Percentiles rank a stretch among this genome's conserved stretches.
Evolutionary conservation across 2,329 filamentous ascomycete genomes (phyloP).

Genomic region (Aspergillus niger): DNA sequence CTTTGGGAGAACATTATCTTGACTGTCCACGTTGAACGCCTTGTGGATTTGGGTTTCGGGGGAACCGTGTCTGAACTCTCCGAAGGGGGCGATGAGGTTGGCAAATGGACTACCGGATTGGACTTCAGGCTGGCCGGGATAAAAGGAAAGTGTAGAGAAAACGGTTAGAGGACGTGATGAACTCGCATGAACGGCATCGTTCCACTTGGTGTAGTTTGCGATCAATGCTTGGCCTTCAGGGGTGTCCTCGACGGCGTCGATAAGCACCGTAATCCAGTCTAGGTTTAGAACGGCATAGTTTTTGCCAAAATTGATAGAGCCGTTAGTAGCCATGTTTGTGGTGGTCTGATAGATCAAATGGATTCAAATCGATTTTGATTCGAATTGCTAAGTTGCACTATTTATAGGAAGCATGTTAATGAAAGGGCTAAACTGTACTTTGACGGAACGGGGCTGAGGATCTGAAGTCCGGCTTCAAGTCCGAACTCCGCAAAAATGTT

Average conservation of each 20-base stretch:
- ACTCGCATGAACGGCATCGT: conserved; percentile 42
- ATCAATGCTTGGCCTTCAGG: conserved; percentile 38
- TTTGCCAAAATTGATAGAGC: conserved; percentile 30
- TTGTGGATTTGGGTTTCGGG: conserved; percentile 36
- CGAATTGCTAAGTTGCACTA: no score
- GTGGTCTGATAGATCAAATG: background rate
- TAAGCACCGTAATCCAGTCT: conserved; percentile 38
- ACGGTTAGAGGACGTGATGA: conserved; percentile 37
- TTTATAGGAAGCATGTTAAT: no score
- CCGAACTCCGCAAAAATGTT: background rate
- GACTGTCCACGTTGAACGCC: conserved; percentile 34
- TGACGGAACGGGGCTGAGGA: background rate
- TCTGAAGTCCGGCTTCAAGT: conserved; percentile 4
- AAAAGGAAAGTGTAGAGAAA: conserved; percentile 45
- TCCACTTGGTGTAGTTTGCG: conserved; percentile 39
- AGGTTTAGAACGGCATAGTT: conserved; percentile 48
- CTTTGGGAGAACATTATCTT: conserved; percentile 43
- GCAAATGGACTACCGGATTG: conserved; percentile 38
- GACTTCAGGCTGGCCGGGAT: conserved; percentile 39
- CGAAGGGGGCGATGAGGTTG: conserved; percentile 31
- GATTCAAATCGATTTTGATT: no score
- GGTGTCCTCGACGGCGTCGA: conserved; percentile 36
- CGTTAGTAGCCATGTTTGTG: background rate
- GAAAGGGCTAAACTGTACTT: no score
- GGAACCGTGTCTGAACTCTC: conserved; percentile 27